Percentiles rank a stretch among this genome's conserved stretches.
These are phyloP conservation scores for Diaporthe eres DNA, from an alignment of 2,329 filamentous ascomycete species.

Conservation along the genomic window DNA sequence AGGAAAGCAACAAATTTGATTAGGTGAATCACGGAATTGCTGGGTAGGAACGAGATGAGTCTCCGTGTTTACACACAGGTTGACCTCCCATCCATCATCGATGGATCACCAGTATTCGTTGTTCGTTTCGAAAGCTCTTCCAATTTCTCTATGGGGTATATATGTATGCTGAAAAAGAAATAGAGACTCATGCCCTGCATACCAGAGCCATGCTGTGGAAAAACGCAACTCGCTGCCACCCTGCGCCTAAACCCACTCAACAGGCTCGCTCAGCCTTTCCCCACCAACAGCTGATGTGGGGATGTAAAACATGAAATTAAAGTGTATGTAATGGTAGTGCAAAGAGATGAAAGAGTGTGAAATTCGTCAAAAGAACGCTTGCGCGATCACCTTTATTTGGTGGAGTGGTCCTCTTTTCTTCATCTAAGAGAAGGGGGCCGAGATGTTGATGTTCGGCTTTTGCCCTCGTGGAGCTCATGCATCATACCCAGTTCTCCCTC, in stretches of 20 bases:
- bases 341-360: not conserved
- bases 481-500: slow-evolving; percentile 33
- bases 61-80: not conserved
- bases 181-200: slow-evolving; percentile 3
- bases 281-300: not conserved
- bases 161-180: not conserved
- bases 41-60: not conserved
- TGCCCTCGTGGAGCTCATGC: no score
- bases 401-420: not conserved
- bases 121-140: not conserved
- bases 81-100: not conserved
- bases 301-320: not conserved
- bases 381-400: not conserved
- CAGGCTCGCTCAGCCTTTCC: not conserved
- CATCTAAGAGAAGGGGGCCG: not conserved
- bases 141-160: slow-evolving; percentile 24
- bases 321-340: not conserved
- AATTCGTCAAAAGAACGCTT: not conserved
- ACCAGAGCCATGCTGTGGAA: not conserved
- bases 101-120: not conserved
- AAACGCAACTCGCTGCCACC: not conserved
- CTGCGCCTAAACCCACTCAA: not conserved
- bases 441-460: not conserved
- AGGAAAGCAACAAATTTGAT: not conserved
- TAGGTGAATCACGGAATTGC: not conserved